These are phyloP conservation scores for Colletotrichum cordylinicola DNA, from an alignment of 2,329 filamentous ascomycete species.

Conservation along the genomic window DNA sequence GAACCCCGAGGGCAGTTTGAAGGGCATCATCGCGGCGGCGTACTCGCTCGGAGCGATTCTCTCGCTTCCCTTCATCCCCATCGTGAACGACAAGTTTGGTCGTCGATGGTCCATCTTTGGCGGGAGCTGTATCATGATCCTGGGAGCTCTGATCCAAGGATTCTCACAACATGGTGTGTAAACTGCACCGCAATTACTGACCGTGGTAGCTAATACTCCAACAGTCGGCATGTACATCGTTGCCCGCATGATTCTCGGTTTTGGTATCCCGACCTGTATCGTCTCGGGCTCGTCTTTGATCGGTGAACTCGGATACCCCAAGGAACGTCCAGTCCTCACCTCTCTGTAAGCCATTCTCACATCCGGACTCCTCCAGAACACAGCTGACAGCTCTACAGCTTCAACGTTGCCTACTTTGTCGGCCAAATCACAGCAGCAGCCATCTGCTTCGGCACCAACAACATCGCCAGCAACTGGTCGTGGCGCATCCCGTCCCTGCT, in stretches of 20 bases:
- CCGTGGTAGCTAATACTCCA: not conserved
- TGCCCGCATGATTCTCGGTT: slow-evolving; percentile 64
- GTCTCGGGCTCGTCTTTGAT: slow-evolving; percentile 64
- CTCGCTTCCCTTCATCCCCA: slow-evolving; percentile 62
- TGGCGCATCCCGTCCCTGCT: slow-evolving; percentile 54
- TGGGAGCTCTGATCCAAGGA: slow-evolving; percentile 61
- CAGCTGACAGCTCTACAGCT: slow-evolving; percentile 29
- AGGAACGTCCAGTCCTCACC: slow-evolving; percentile 63
- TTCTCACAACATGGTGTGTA: slow-evolving; percentile 50
- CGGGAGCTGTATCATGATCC: slow-evolving; percentile 58
- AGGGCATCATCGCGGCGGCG: slow-evolving; percentile 62
- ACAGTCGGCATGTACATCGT: slow-evolving; percentile 62
- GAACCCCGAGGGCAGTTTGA: slow-evolving; percentile 46
- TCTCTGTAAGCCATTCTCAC: slow-evolving; percentile 41
- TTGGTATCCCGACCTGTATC: slow-evolving; percentile 65
- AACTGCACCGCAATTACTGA: not conserved
- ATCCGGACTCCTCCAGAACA: too few species aligned
- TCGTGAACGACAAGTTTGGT: slow-evolving; percentile 60
- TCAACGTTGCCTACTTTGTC: slow-evolving; percentile 64
- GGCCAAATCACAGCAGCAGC: slow-evolving; percentile 53
- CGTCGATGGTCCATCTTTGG: slow-evolving; percentile 62
- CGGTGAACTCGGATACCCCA: slow-evolving; percentile 65
- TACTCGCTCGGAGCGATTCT: slow-evolving; percentile 66
- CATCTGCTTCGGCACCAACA: slow-evolving; percentile 55
- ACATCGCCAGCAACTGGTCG: slow-evolving; percentile 40